Base-by-base conservation (phyloP, 2,329 filamentous ascomycete species). In the Neurospora crassa region DNA sequence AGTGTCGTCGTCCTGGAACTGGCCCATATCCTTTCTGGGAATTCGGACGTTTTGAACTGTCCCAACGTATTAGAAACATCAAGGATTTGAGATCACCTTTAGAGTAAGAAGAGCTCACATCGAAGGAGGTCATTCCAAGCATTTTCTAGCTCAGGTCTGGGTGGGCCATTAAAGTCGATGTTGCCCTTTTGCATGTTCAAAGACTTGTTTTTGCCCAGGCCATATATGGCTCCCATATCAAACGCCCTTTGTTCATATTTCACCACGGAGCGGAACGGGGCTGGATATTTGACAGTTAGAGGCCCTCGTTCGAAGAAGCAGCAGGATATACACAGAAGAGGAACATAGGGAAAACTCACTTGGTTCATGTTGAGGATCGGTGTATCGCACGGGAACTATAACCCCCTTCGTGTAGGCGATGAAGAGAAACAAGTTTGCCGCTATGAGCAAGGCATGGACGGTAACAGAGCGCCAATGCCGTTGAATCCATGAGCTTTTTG, bases 111-210 rank as follows among this genome's bases (percentile, higher is more conserved):
- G 3, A 8, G 18, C 53, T 63, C 18, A 63, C 53, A 59, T 11
- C 45, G 41, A 8, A 68, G 70, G 7, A 71, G 45, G 16, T 68
- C 37, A 16, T 37, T 40, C 70, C 67, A 71, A 4, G 70, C 70
- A 2, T 43, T 12, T 20, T 71, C 43, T 11, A 71, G 41, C 34
- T n/a, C 70, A 42, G 70, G 67, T 29, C 70, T 68, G 3, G 70
- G 70, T 40, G 70, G 70, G 0, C 70, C 70, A n/a, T 67, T 71
- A 37, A 68, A 63, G n/a, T 63, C 24, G 1, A 63, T 63, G 4
- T 63, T 63, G 1, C 24, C 53, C 53, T 63, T 63, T 14, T 63
- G 53, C 24, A 6, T 63, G 8, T 63, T 63, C 29, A 63, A 37
- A 10, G 53, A 34, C 53, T 34, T 34, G 29, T 37, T 63, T 11